phyloP scores from a whole-genome alignment of 208 protist species.

The Acanthamoeba royreba region DNA sequence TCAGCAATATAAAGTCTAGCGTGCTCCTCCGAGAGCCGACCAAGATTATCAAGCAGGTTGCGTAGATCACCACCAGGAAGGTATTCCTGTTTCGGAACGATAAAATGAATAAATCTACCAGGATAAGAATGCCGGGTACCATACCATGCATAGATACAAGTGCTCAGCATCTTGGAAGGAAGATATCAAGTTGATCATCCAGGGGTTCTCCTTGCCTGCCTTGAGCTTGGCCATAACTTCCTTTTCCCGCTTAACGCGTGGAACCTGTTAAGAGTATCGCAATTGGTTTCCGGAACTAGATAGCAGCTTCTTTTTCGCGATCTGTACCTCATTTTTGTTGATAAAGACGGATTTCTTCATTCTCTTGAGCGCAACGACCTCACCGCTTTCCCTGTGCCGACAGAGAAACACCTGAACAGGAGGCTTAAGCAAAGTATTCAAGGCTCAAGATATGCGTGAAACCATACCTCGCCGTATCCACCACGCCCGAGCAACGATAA shows the following conservation, averaged over 20 bases:
- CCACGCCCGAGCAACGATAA: slow-evolving; percentile 59
- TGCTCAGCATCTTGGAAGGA: slow-evolving; percentile 70
- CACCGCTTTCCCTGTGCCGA: background rate
- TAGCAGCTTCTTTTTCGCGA: background rate
- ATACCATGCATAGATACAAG: slow-evolving; percentile 72
- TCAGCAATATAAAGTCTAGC: slow-evolving; percentile 69
- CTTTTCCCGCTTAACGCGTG: slow-evolving; percentile 46
- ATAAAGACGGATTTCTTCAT: slow-evolving; percentile 20
- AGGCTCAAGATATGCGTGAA: background rate
- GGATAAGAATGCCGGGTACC: background rate
- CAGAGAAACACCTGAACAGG: background rate
- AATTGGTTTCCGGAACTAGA: background rate
- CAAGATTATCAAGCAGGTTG: slow-evolving; percentile 59
- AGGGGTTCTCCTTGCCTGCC: slow-evolving; percentile 42
- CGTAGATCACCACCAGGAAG: slow-evolving; percentile 69
- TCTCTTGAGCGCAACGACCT: slow-evolving; percentile 38
- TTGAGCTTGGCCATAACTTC: slow-evolving; percentile 58
- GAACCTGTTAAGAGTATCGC: background rate
- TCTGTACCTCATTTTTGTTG: slow-evolving; percentile 33
- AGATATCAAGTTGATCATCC: slow-evolving; percentile 69
- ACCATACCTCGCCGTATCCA: slow-evolving; percentile 50
- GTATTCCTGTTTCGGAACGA: slow-evolving; percentile 32
- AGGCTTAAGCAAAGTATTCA: background rate
- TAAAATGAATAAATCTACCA: background rate
- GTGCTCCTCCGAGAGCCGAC: slow-evolving; percentile 55